phyloP scores from a whole-genome alignment of 169 alveolate genomes.

The Cryptosporidium muris region DNA sequence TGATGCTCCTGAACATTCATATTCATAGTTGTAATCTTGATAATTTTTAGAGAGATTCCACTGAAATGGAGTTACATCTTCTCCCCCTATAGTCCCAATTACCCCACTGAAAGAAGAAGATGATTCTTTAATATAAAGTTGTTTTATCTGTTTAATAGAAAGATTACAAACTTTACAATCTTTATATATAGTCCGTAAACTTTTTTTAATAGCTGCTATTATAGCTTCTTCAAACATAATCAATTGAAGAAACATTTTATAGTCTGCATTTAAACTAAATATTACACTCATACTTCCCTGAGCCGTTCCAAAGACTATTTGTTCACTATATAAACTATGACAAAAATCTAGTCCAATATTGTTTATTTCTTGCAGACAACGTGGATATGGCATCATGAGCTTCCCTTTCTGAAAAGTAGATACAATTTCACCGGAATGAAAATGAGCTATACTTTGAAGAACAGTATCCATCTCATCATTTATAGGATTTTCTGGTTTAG shows the following conservation, averaged over 20 bases:
- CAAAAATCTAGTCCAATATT: neutral
- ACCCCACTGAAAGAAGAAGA: conserved; percentile 42
- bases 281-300: conserved; percentile 35
- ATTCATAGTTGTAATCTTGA: conserved; percentile 46
- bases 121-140: conserved; percentile 21
- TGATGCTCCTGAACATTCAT: conserved; percentile 61
- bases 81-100: conserved; percentile 22
- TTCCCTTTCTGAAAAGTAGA: conserved; percentile 56
- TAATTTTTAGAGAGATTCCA: conserved; percentile 34
- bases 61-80: conserved; percentile 16
- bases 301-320: conserved; percentile 55
- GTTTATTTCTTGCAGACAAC: neutral
- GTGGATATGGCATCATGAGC: conserved; percentile 35
- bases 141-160: neutral
- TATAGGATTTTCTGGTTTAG: conserved; percentile 19
- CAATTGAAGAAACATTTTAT: conserved; percentile 13
- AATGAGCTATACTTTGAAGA: conserved; percentile 49
- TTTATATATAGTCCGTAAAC: neutral
- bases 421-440: conserved; percentile 53
- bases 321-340: conserved; percentile 19
- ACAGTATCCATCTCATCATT: conserved; percentile 54
- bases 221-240: conserved; percentile 59
- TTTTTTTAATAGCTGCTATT: conserved; percentile 19
- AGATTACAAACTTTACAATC: conserved; percentile 5
- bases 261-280: conserved; percentile 38